A percentile compares a stretch with the other conserved stretches of the same genome.
phyloP scores from a whole-genome alignment of 495 filamentous ascomycete species.

The Pseudomonodictys pantanalensis region DNA sequence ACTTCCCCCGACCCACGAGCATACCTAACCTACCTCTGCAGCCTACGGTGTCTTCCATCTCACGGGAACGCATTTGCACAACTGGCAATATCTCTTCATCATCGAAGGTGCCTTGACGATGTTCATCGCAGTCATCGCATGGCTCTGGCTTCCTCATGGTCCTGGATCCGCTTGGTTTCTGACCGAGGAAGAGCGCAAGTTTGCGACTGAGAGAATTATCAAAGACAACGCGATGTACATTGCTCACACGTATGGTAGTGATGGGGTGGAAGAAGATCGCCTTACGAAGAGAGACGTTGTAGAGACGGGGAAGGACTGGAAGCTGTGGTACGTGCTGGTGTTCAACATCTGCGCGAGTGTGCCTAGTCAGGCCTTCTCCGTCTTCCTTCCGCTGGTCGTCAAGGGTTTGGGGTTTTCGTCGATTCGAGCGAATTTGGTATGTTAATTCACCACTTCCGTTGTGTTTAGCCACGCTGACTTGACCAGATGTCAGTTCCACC shows the following conservation, averaged over 20 bases:
- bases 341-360: neutral
- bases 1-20: no score
- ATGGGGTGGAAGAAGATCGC: no score
- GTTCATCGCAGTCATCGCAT: slow-evolving; percentile 28
- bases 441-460: no score
- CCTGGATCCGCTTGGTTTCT: slow-evolving; percentile 35
- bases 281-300: neutral
- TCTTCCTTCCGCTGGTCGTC: neutral
- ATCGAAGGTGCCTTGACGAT: slow-evolving; percentile 35
- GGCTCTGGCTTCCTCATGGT: slow-evolving; percentile 31
- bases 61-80: slow-evolving; percentile 18
- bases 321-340: neutral
- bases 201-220: slow-evolving; percentile 15
- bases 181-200: slow-evolving; percentile 34
- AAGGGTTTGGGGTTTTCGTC: no score
- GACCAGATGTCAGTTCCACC: no score
- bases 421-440: no score
- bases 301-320: slow-evolving; percentile 4
- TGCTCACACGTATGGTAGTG: slow-evolving; percentile 32
- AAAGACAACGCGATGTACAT: slow-evolving; percentile 22
- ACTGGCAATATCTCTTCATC: slow-evolving; percentile 33
- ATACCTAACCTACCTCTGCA: no score
- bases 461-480: no score
- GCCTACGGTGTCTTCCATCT: slow-evolving; percentile 38
- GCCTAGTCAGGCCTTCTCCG: slow-evolving; percentile 12